Evolutionary conservation across 2,329 filamentous ascomycete genomes (phyloP), one percentile per base, ranked within the genome.

Genomic region (Paraphoma sp.): DNA sequence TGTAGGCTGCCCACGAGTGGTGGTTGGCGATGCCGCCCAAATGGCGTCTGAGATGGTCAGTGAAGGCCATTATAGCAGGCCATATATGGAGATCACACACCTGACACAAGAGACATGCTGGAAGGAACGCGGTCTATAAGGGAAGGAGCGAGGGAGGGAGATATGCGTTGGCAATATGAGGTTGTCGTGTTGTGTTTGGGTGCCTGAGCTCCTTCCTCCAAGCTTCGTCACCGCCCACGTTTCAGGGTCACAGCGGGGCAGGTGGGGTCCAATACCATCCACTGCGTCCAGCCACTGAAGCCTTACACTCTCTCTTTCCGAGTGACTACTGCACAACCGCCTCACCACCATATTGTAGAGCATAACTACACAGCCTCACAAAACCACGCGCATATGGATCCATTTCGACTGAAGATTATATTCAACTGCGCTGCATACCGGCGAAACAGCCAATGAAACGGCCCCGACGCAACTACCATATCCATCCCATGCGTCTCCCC

Each of bases 1-100:
- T 11, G 94, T 97, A 57, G 94, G 90, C 75, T 93, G 89, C 56
- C 93, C 94, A 65, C 95, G 87, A 54, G 86, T 87, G 29, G 94
- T 97, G 53, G 87, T 87, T 51, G 95, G 95, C 62, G 89, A 86
- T 30, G 95, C 90, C 45, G 93, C 95, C 78, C 96, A 89, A 70
- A 96, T 94, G 76, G 84, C 83, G 62, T 87, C 87, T 89, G 12
- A 4, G 5, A 12, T 30, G 10, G 23, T 42, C 14, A 42, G 40
- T 42, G 33, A 14, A 36, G 8, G 40, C 16, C 40, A 3, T 7
- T 42, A 42, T 17, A n/a, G 14, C 11, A 17, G 12, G 23, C 23
- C 23, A 23, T 23, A 23, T 5, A 23, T 23, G 14, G n/a, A 6
- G 28, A 17, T 16, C 14, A 14, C 36, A 28, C 38, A 49, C 47